A percentile compares a stretch with the other conserved stretches of the same genome.
Conservation (phyloP, 805 yeast species). For the Priceomyces carsonii region DNA sequence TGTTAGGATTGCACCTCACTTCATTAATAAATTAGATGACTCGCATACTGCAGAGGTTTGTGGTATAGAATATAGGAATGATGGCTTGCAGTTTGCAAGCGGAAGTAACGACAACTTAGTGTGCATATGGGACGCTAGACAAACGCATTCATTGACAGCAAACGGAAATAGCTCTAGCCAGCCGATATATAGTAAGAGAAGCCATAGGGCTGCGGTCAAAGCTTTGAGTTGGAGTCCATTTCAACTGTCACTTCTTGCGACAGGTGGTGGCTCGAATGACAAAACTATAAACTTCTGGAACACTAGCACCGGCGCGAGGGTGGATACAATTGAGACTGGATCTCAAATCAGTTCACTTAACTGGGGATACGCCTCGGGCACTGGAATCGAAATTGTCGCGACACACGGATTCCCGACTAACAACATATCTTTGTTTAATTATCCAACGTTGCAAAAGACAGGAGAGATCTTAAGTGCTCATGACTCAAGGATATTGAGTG, state of each 20-base stretch:
- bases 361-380: slow-evolving; percentile 81
- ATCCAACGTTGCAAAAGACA: slow-evolving; percentile 81
- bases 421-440: slow-evolving; percentile 77
- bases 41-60: slow-evolving; percentile 86
- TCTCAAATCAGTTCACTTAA: slow-evolving; percentile 91
- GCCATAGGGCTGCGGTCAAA: slow-evolving; percentile 93
- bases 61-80: slow-evolving; percentile 82
- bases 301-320: slow-evolving; percentile 82
- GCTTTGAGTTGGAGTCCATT: slow-evolving; percentile 95
- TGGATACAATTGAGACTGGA: slow-evolving; percentile 85
- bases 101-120: slow-evolving; percentile 96
- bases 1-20: slow-evolving; percentile 80
- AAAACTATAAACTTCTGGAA: slow-evolving; percentile 93
- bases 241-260: slow-evolving; percentile 78
- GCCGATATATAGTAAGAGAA: slow-evolving; percentile 74
- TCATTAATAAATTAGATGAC: slow-evolving; percentile 51
- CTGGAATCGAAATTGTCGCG: slow-evolving; percentile 83
- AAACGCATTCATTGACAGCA: slow-evolving; percentile 13
- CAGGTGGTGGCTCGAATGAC: slow-evolving; percentile 96
- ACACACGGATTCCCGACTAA: slow-evolving; percentile 94
- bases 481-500: slow-evolving; percentile 80
- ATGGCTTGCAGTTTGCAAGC: slow-evolving; percentile 82
- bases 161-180: slow-evolving; percentile 13
- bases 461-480: slow-evolving; percentile 88
- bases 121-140: slow-evolving; percentile 87